Base-by-base conservation (phyloP, 1,284 basidiomycete species). In the Ustilago xerochloae region DNA sequence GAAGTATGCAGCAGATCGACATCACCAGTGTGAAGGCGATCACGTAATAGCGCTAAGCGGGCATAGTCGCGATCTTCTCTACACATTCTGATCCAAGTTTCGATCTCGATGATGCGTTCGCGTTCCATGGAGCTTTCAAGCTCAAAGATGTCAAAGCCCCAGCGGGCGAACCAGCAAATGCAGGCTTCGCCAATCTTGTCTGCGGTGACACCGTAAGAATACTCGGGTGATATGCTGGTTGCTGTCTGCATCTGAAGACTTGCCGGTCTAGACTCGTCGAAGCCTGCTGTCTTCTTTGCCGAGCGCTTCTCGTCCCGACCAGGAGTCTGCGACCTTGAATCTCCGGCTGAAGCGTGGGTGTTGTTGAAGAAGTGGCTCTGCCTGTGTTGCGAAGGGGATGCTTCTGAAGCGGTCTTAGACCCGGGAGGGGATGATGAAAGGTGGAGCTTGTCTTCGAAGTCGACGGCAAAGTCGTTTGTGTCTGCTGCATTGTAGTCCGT, bases 181-280 rank as follows among this genome's bases (percentile, higher is more conserved):
- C 91, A 91, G 0, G 93, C 91, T 85, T 96, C 93, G 26, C 94
- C 94, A 67, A 97, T 92, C 86, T 93, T 94, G 85, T 94, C 90
- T 0, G 92, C 92, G 5, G 93, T 88, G 22, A 89, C 87, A 22
- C 94, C 94, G 28, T 80, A 77, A 32, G 74, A 59, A 43, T 69
- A 78, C 48, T 65, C 59, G 15, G 74, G 69, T 6, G 48, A 10
- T 4, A 49, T 35, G 15, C 26, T 47, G 6, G 28, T 22, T 7
- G 38, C 9, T 0, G 36, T 15, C 1, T 30, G 36, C 12, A 51
- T 33, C 0, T 50, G 49, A 13, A 59, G 47, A 2, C 50, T 46
- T 20, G 39, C 16, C 7, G 46, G 38, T 22, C 66, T 56, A 16
- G 38, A 15, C 7, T 64, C 68, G 38, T 38, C 38, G 58, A 72